These are phyloP conservation scores for Fermentozyma sake DNA, from an alignment of 1,139 yeast genomes.

Conservation along the genomic window DNA sequence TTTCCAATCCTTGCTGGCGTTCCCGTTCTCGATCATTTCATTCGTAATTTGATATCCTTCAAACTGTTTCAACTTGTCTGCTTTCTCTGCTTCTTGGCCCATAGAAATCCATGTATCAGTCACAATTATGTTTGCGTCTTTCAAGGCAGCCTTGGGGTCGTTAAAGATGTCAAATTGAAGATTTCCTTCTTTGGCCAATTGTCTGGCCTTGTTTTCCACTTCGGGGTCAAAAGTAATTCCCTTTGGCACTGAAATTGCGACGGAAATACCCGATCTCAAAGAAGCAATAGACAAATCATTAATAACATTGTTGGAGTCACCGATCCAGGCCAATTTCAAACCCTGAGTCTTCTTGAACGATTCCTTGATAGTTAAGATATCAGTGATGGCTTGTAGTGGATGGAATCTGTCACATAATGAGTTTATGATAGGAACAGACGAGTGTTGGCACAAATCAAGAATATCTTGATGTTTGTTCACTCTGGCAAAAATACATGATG, in stretches of 20 bases:
- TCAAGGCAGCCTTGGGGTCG: slow-evolving; percentile 70
- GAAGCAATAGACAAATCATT: slow-evolving; percentile 93
- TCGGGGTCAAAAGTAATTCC: slow-evolving; percentile 61
- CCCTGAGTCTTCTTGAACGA: slow-evolving; percentile 56
- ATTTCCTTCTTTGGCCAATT: slow-evolving; percentile 49
- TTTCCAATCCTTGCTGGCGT: slow-evolving; percentile 68
- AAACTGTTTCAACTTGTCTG: slow-evolving; percentile 70
- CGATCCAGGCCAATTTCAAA: slow-evolving; percentile 89
- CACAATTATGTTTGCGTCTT: slow-evolving; percentile 73
- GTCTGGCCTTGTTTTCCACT: slow-evolving; percentile 53
- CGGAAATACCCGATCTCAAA: slow-evolving; percentile 77
- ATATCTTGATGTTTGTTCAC: slow-evolving; percentile 84
- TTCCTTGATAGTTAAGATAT: slow-evolving; percentile 80
- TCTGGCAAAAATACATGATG: slow-evolving; percentile 92
- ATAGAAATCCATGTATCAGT: slow-evolving; percentile 98
- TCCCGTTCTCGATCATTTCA: slow-evolving; percentile 51
- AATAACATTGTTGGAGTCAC: slow-evolving; percentile 93
- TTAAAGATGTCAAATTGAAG: slow-evolving; percentile 59
- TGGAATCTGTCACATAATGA: slow-evolving; percentile 91
- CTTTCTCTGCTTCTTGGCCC: slow-evolving; percentile 90
- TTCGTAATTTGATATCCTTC: slow-evolving; percentile 79
- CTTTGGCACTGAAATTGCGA: slow-evolving; percentile 76
- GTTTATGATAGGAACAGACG: slow-evolving; percentile 86
- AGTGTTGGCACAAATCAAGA: slow-evolving; percentile 65
- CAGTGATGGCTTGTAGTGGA: slow-evolving; percentile 94